phyloP scores from a whole-genome alignment of 176 grass and related monocot genomes.

The Sorghum bicolor region DNA sequence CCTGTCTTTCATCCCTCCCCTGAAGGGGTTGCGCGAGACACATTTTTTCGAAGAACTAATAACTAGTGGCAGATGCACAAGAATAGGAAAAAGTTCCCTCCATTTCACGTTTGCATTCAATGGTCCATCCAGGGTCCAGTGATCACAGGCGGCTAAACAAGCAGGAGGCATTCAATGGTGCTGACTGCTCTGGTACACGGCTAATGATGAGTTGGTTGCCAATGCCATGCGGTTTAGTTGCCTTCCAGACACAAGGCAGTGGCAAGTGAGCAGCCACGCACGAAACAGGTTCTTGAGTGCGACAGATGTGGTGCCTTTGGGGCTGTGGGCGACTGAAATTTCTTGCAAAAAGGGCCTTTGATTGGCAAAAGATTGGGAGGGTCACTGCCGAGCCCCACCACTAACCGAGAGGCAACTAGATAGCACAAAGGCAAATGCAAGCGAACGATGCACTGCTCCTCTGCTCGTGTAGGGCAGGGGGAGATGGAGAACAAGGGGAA shows the following conservation, averaged over 20 bases:
- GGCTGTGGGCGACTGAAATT: slow-evolving; percentile 33
- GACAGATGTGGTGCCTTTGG: slow-evolving; percentile 26
- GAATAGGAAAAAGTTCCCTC: not conserved
- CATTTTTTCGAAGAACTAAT: not conserved
- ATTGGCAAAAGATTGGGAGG: slow-evolving; percentile 36
- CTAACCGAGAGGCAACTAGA: slow-evolving; percentile 14
- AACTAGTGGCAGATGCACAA: not conserved
- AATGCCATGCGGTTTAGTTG: slow-evolving; percentile 6
- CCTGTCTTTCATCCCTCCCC: not conserved
- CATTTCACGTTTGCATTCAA: slow-evolving; percentile 12
- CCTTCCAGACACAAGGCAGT: slow-evolving; percentile 2
- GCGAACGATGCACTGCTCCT: not conserved
- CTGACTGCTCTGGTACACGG: slow-evolving; percentile 18
- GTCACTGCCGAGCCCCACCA: slow-evolving; percentile 26
- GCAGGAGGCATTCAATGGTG: slow-evolving; percentile 29
- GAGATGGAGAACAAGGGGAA: slow-evolving; percentile 6
- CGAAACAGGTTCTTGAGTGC: slow-evolving; percentile 24
- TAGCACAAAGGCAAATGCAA: slow-evolving; percentile 8
- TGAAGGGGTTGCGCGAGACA: not conserved
- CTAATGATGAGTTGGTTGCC: slow-evolving; percentile 23
- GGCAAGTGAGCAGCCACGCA: slow-evolving; percentile 14
- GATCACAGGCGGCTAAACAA: slow-evolving; percentile 1
- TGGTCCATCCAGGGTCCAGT: slow-evolving; percentile 12
- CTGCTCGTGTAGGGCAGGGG: not conserved
- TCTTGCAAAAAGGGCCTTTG: slow-evolving; percentile 30